Base-by-base conservation (phyloP, 2,329 filamentous ascomycete genomes). In the Fusarium beomiforme region DNA sequence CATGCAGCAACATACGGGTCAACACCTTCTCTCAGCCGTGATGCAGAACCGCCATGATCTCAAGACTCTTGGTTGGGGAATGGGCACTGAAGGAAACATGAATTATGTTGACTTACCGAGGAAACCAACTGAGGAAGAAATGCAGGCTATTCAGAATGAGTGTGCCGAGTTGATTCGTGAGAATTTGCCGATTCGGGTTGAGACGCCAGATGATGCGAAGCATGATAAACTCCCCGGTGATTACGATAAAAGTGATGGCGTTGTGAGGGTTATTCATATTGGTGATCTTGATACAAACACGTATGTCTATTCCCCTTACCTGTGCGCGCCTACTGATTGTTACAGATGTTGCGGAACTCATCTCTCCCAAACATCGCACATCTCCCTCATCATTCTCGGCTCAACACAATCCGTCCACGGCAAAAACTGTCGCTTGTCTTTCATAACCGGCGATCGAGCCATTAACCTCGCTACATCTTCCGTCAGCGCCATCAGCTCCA, bases 1-100 rank as follows among this genome's bases (percentile, higher is more conserved):
- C 14, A 79, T 79, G 78, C 78, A 79, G 16, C 78, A 79, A 10
- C 78, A 79, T 23, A 79, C 78, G 1, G 78, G 78, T 2, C 78
- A 79, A 11, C 78, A 79, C 34, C 73, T 79, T 3, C 68, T 79
- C 3, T 79, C 78, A 1, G 78, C 78, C 2, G 59, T 79, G 6
- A 78, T 79, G 78, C 67, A 77, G 39, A 75, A 68, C 0, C 58
- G 61, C 1, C 67, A 77, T 1, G 63, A 64, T 9, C 71, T 79
- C 3, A 71, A 72, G 4, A 79, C 78, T 0, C 61, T 79, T 0
- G 78, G 78, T 0, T 79, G 78, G 78, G 78, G 78, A 0, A 79
- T 79, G 76, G 77, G 78, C 0, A 50, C 65, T 16, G 71, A 71
- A 0, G 78, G 67, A 1, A 57, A 59, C 1, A 78, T 78, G 70